Conservation (phyloP, 2,329 filamentous ascomycete genomes). For the Teratosphaeria pseudoeucalypti region DNA sequence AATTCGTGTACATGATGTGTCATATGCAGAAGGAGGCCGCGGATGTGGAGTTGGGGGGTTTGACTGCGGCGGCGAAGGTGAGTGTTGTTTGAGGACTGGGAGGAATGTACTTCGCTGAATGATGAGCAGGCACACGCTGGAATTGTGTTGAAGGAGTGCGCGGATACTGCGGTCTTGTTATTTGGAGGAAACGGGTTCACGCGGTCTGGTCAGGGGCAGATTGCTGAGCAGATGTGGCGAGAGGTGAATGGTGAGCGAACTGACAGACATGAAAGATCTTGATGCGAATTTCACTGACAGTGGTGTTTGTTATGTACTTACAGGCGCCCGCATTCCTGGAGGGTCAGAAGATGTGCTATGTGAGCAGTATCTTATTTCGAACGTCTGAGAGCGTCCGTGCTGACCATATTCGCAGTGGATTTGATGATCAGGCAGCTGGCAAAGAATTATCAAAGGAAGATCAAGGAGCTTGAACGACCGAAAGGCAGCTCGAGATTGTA, state of each 20-base stretch:
- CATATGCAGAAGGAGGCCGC: constrained; percentile 50
- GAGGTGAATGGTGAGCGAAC: constrained; percentile 12
- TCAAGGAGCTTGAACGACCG: constrained; percentile 39
- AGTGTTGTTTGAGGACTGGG: not conserved
- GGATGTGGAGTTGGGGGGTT: constrained; percentile 55
- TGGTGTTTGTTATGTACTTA: not conserved
- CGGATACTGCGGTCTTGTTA: constrained; percentile 56
- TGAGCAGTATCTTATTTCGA: not conserved
- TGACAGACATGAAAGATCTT: constrained; percentile 6
- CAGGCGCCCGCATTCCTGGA: constrained; percentile 28
- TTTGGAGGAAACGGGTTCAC: constrained; percentile 70
- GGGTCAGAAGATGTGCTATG: constrained; percentile 61
- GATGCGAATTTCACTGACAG: too few relatives aligned
- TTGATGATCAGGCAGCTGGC: constrained; percentile 59
- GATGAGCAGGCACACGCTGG: constrained; percentile 48
- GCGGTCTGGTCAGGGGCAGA: constrained; percentile 57
- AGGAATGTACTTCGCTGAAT: not conserved
- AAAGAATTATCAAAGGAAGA: constrained; percentile 55
- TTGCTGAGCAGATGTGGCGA: constrained; percentile 52
- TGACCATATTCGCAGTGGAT: constrained; percentile 38
- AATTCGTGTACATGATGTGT: constrained; percentile 58
- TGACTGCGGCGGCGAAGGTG: constrained; percentile 58
- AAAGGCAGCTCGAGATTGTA: constrained; percentile 35
- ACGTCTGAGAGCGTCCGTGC: not conserved
- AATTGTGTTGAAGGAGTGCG: constrained; percentile 62